These are phyloP conservation scores for Helicostylum pulchrum DNA, from an alignment of 192 early-diverging fungal genomes.

Conservation along the genomic window DNA sequence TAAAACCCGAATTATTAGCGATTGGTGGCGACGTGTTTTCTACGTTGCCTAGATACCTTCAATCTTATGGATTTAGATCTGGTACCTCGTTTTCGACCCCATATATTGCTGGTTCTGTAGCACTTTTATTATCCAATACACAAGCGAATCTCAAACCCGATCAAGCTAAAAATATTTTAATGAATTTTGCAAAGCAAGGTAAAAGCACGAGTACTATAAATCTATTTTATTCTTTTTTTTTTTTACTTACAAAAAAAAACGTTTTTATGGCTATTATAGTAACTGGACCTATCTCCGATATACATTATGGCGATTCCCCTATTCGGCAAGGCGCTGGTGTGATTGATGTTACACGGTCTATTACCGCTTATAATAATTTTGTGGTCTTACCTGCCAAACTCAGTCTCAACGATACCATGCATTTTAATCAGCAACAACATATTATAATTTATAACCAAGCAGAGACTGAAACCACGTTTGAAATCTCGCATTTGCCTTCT, in stretches of 20 bases:
- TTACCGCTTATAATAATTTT: slow-evolving; percentile 24
- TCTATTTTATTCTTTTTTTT: background rate
- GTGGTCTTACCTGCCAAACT: slow-evolving; percentile 42
- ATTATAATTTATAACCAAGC: slow-evolving; percentile 42
- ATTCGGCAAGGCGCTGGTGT: slow-evolving; percentile 51
- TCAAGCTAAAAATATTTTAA: slow-evolving; percentile 16
- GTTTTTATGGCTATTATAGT: slow-evolving; percentile 10
- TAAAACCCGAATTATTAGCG: slow-evolving; percentile 51
- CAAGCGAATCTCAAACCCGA: slow-evolving; percentile 6
- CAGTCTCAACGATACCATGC: slow-evolving; percentile 44
- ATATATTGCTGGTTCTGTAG: slow-evolving; percentile 45
- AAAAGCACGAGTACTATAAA: slow-evolving; percentile 1
- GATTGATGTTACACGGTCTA: slow-evolving; percentile 38
- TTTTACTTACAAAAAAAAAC: too few species aligned
- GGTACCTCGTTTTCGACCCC: slow-evolving; percentile 61
- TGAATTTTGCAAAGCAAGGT: slow-evolving; percentile 33
- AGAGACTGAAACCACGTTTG: slow-evolving; percentile 21
- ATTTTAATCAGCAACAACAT: slow-evolving; percentile 23
- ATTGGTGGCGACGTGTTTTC: slow-evolving; percentile 54
- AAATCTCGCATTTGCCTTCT: slow-evolving; percentile 33
- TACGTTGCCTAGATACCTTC: slow-evolving; percentile 36
- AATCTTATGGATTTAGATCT: slow-evolving; percentile 40
- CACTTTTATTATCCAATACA: slow-evolving; percentile 34
- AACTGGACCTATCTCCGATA: slow-evolving; percentile 9
- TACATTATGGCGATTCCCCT: slow-evolving; percentile 24